phyloP scores from a whole-genome alignment of 2,329 filamentous ascomycete species.

The Epichloe gansuensis region DNA sequence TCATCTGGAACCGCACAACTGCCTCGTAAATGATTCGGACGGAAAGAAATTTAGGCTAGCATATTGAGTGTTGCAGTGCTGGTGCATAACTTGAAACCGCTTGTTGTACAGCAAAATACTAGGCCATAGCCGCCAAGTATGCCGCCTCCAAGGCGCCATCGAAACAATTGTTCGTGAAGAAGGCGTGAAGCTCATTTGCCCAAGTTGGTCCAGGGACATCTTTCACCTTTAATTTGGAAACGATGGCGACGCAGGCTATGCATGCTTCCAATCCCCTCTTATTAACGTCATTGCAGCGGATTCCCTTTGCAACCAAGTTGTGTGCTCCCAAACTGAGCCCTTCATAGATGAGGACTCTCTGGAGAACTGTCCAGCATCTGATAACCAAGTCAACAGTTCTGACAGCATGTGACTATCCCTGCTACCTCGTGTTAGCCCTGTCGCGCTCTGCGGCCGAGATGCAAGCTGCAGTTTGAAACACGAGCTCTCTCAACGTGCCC shows the following conservation, averaged over 20 bases:
- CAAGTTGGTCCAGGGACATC: background rate
- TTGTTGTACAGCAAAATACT: slow-evolving; percentile 1
- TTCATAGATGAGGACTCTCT: background rate
- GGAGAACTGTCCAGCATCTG: background rate
- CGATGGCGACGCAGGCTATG: background rate
- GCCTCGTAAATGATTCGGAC: background rate
- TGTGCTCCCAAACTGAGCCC: background rate
- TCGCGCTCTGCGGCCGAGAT: slow-evolving; percentile 5
- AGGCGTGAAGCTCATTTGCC: background rate
- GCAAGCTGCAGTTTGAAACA: slow-evolving; percentile 2
- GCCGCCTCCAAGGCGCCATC: background rate
- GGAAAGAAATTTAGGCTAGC: background rate
- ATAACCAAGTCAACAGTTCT: background rate
- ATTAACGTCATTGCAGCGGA: background rate
- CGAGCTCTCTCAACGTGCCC: background rate
- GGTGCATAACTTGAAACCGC: slow-evolving; percentile 6
- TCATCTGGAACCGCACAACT: background rate
- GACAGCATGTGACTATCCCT: slow-evolving; percentile 4
- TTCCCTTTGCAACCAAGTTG: too few species aligned
- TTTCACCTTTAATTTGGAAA: background rate
- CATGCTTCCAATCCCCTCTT: background rate
- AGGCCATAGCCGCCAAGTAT: background rate
- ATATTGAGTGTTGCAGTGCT: background rate
- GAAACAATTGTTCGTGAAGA: background rate
- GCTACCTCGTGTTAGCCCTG: slow-evolving; percentile 7